A percentile compares a stretch with the other conserved stretches of the same genome.
phyloP scores from a whole-genome alignment of 2,329 filamentous ascomycete species.

The Nothomitra cinnamomea region DNA sequence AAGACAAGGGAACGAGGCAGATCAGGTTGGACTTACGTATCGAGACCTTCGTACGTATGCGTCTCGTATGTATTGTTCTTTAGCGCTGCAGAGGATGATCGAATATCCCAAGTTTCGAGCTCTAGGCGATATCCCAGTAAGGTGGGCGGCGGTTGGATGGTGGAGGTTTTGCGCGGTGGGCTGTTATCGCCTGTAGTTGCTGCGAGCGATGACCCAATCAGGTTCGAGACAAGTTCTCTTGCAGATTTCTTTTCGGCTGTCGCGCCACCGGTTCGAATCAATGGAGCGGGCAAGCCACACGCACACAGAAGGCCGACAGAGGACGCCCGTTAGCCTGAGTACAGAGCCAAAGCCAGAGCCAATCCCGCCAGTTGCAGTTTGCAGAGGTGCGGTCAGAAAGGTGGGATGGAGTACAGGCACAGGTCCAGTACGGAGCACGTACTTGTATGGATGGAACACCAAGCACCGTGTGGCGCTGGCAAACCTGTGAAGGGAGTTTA shows the following conservation, averaged over 20 bases:
- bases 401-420: too few species aligned
- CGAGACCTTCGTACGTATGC: background rate
- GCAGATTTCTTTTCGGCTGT: background rate
- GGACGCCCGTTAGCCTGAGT: too few species aligned
- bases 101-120: background rate
- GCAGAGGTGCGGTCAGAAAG: too few species aligned
- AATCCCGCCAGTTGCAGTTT: too few species aligned
- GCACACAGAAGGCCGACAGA: too few species aligned
- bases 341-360: too few species aligned
- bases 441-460: too few species aligned
- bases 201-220: background rate
- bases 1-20: background rate
- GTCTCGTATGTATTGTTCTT: background rate
- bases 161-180: constrained; percentile 1
- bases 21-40: background rate
- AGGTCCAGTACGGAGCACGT: too few species aligned
- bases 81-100: background rate
- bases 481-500: too few species aligned
- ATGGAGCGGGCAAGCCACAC: too few species aligned
- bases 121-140: constrained; percentile 1
- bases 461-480: too few species aligned
- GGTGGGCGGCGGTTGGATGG: constrained; percentile 2
- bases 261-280: background rate
- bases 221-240: background rate
- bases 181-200: background rate